Percentiles rank a stretch among this genome's conserved stretches.
Evolutionary conservation across 1,284 basidiomycete genomes (phyloP).

Genomic region (Pseudozyma pruni): DNA sequence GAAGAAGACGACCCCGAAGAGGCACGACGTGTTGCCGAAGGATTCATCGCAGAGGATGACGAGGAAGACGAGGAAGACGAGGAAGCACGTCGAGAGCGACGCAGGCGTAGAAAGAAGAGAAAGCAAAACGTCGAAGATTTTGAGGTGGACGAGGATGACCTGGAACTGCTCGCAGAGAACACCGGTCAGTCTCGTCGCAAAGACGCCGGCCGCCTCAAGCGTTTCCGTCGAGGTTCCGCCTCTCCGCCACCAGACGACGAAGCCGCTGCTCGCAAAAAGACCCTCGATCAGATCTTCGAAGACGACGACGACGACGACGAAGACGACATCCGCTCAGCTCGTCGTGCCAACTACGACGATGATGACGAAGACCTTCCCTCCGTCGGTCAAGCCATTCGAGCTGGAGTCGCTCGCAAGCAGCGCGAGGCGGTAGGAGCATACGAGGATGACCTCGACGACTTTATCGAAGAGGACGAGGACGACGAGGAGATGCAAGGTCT

Average conservation of each 20-base stretch:
- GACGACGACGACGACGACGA: conserved; percentile 77
- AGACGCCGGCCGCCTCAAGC: conserved; percentile 50
- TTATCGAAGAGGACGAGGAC: conserved; percentile 83
- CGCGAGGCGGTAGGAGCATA: conserved; percentile 46
- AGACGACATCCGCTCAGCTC: conserved; percentile 69
- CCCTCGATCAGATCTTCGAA: conserved; percentile 81
- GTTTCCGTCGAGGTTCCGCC: conserved; percentile 71
- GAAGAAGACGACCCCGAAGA: conserved; percentile 67
- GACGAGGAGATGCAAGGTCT: conserved; percentile 63
- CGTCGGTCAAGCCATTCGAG: conserved; percentile 54
- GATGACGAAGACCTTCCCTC: conserved; percentile 70
- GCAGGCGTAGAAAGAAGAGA: conserved; percentile 53
- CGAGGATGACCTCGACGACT: conserved; percentile 71
- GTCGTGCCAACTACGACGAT: conserved; percentile 69
- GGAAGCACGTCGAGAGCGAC: conserved; percentile 76
- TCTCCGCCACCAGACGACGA: conserved; percentile 71
- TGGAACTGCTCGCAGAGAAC: conserved; percentile 94
- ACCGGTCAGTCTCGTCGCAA: conserved; percentile 74
- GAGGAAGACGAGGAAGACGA: conserved; percentile 68
- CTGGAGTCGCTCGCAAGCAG: conserved; percentile 37
- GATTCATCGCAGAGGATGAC: conserved; percentile 67
- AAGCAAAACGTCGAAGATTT: conserved; percentile 72
- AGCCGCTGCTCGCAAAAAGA: conserved; percentile 71
- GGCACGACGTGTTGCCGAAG: conserved; percentile 62
- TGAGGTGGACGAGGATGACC: conserved; percentile 90